These are phyloP conservation scores for Basidiobolus heterosporus DNA, from an alignment of 371 early-diverging fungal species.

Conservation along the genomic window DNA sequence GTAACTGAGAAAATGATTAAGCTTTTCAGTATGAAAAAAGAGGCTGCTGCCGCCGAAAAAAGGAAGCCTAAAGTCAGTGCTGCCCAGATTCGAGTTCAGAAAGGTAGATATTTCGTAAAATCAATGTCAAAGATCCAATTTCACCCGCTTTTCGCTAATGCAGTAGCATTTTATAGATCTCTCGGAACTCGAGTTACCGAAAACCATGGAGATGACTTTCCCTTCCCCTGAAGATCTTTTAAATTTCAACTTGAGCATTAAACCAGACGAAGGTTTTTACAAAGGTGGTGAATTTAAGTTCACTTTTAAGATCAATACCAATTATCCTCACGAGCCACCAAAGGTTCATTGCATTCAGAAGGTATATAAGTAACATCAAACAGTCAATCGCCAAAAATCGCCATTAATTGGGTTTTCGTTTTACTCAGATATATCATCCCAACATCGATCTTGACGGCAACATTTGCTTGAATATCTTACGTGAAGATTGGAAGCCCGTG, in stretches of 20 bases:
- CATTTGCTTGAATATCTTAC: conserved; percentile 96
- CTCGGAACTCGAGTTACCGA: conserved; percentile 67
- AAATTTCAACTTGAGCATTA: conserved; percentile 66
- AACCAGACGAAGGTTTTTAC: conserved; percentile 92
- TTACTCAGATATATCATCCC: conserved; percentile 86
- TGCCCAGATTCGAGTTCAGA: conserved; percentile 81
- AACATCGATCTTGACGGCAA: conserved; percentile 97
- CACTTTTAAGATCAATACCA: conserved; percentile 72
- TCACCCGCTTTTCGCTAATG: neutral
- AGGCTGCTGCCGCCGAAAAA: conserved; percentile 52
- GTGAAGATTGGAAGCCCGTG: conserved; percentile 99
- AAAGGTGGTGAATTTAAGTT: conserved; percentile 83
- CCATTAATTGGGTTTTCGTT: neutral
- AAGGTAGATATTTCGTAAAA: conserved; percentile 35
- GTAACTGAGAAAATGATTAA: too few relatives aligned
- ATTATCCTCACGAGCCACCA: conserved; percentile 98
- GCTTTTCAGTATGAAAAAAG: conserved; percentile 77
- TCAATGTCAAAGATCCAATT: neutral
- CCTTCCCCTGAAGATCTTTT: conserved; percentile 69
- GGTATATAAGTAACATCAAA: conserved; percentile 23
- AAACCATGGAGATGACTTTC: conserved; percentile 57
- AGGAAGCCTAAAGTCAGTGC: conserved; percentile 74
- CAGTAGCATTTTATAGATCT: conserved; percentile 37
- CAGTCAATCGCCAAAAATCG: neutral
- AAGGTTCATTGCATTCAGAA: conserved; percentile 87